A percentile compares a stretch with the other conserved stretches of the same genome.
Conservation (phyloP, 2,329 filamentous ascomycete species). For the Fusarium chaquense region DNA sequence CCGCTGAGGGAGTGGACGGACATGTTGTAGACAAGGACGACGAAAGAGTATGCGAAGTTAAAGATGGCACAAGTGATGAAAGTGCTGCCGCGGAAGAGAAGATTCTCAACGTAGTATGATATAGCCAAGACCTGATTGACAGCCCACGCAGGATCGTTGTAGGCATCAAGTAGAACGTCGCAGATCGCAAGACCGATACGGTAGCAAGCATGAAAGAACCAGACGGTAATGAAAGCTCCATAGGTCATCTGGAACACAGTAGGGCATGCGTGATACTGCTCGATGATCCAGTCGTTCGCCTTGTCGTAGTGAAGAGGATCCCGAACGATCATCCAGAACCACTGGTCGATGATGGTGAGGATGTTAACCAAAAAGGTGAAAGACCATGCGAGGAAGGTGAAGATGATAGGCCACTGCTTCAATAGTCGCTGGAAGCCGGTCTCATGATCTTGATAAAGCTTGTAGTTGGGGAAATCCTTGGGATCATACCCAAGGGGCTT, state of each 20-base stretch:
- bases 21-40: constrained; percentile 5
- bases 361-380: constrained; percentile 15
- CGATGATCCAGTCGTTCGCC: constrained; percentile 25
- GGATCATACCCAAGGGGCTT: constrained; percentile 27
- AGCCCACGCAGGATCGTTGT: constrained; percentile 3
- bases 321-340: constrained; percentile 16
- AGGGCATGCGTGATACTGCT: constrained; percentile 18
- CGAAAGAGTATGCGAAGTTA: constrained; percentile 1
- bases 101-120: not conserved
- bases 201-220: constrained; percentile 18
- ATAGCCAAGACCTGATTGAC: not conserved
- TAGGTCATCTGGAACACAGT: constrained; percentile 12
- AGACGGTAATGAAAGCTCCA: constrained; percentile 28
- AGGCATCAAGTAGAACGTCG: constrained; percentile 5
- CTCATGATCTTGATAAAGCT: constrained; percentile 20
- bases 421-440: constrained; percentile 14
- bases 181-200: not conserved
- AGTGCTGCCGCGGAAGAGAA: not conserved
- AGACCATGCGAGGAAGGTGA: constrained; percentile 9
- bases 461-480: constrained; percentile 34
- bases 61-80: constrained; percentile 6
- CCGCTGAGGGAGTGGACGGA: constrained; percentile 11
- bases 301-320: constrained; percentile 11
- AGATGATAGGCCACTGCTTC: constrained; percentile 3
- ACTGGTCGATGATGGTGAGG: constrained; percentile 15